phyloP scores from a whole-genome alignment of 2,329 filamentous ascomycete genomes.

The Teratosphaeria pseudoeucalypti region DNA sequence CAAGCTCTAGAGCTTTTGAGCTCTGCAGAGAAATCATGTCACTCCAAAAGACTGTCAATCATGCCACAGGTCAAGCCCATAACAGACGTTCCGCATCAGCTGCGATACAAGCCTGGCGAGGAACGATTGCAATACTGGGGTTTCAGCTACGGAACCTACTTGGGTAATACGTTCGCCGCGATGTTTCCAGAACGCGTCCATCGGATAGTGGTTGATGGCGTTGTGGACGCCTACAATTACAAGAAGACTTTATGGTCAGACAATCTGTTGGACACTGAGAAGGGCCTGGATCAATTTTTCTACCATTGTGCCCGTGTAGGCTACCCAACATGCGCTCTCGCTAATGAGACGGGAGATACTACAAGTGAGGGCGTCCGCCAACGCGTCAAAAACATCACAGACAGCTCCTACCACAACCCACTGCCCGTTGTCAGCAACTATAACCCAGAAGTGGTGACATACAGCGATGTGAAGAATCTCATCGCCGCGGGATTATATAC shows the following conservation, averaged over 20 bases:
- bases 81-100: background rate
- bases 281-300: conserved; percentile 34
- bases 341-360: conserved; percentile 21
- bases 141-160: conserved; percentile 37
- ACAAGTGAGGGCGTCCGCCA: conserved; percentile 27
- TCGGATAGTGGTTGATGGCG: conserved; percentile 36
- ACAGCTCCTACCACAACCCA: conserved; percentile 32
- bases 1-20: conserved; percentile 9
- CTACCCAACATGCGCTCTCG: conserved; percentile 29
- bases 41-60: background rate
- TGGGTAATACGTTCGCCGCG: conserved; percentile 31
- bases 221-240: conserved; percentile 34
- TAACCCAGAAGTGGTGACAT: conserved; percentile 30
- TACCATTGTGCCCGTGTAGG: conserved; percentile 32
- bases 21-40: background rate
- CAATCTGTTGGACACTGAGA: conserved; percentile 36
- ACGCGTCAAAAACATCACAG: conserved; percentile 23
- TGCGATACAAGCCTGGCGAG: conserved; percentile 14
- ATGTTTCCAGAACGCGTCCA: conserved; percentile 31
- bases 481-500: conserved; percentile 30
- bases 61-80: background rate
- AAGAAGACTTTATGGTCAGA: conserved; percentile 24
- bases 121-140: conserved; percentile 31
- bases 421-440: conserved; percentile 23
- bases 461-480: conserved; percentile 28